A percentile compares a stretch with the other conserved stretches of the same genome.
These are phyloP conservation scores for Vitis hybrid DNA, from an alignment of 177 flowering plant genomes.

Conservation along the genomic window DNA sequence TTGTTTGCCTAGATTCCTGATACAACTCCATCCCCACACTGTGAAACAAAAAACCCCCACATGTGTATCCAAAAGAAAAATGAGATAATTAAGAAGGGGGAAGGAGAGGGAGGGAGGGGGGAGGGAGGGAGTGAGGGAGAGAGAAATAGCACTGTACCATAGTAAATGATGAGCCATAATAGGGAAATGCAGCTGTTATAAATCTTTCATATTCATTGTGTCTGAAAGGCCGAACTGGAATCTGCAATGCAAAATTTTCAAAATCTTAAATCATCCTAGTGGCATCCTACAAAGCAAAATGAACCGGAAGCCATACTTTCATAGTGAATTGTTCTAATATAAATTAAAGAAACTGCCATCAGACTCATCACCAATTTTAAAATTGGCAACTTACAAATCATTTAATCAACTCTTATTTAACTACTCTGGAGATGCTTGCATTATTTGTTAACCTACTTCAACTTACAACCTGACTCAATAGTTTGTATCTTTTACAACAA, in stretches of 20 bases:
- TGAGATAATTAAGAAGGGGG: neutral
- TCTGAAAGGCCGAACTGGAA: constrained; percentile 95
- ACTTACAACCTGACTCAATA: neutral
- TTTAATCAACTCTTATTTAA: neutral
- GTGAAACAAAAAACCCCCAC: no score
- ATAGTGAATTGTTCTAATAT: neutral
- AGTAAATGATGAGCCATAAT: constrained; percentile 87
- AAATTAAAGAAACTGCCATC: neutral
- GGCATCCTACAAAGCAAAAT: neutral
- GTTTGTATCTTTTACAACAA: no score
- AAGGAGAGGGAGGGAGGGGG: neutral
- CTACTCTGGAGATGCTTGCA: neutral
- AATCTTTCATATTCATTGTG: constrained; percentile 98
- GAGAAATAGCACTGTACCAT: constrained; percentile 48
- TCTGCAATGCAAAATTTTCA: constrained; percentile 46
- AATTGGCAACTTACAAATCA: neutral
- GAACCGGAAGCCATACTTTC: neutral
- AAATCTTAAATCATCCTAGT: neutral
- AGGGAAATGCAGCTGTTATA: constrained; percentile 85
- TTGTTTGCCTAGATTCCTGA: no score
- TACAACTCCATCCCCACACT: no score
- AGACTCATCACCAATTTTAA: neutral
- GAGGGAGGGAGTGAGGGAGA: constrained; percentile 2
- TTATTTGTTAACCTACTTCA: neutral
- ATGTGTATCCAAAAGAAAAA: neutral